Conservation (phyloP, 2,329 filamentous ascomycete species). For the Colletotrichum abscissum region DNA sequence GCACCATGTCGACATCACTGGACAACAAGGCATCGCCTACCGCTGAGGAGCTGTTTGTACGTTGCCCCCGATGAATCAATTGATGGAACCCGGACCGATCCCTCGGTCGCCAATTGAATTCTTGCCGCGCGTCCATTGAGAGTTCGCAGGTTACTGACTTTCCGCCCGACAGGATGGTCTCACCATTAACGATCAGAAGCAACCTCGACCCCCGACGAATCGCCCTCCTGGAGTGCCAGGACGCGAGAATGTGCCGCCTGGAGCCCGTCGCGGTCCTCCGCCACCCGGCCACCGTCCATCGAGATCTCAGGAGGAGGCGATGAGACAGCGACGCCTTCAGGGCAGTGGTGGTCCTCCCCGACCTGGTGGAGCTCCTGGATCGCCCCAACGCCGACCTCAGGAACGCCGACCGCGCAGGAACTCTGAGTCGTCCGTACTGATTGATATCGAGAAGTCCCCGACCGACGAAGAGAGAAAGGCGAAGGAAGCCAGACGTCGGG, state of each 20-base stretch:
- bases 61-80: conserved; percentile 51
- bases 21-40: conserved; percentile 61
- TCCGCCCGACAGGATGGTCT: conserved; percentile 69
- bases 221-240: conserved; percentile 53
- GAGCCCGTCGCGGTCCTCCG: conserved; percentile 54
- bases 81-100: background rate
- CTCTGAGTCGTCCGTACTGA: conserved; percentile 80
- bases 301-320: conserved; percentile 74
- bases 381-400: conserved; percentile 50
- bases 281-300: conserved; percentile 68
- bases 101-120: background rate
- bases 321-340: conserved; percentile 59
- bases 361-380: conserved; percentile 46
- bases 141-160: conserved; percentile 8
- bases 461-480: conserved; percentile 69
- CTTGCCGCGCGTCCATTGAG: background rate
- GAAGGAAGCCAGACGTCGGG: conserved; percentile 61
- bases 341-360: conserved; percentile 46
- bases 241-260: conserved; percentile 59
- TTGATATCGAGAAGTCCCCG: conserved; percentile 66
- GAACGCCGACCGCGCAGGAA: conserved; percentile 74
- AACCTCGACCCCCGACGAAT: conserved; percentile 47
- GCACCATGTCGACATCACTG: conserved; percentile 62
- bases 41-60: conserved; percentile 81
- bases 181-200: conserved; percentile 70